These are phyloP conservation scores for Colletotrichum euphorbiae DNA, from an alignment of 2,329 filamentous ascomycete species.

Conservation along the genomic window DNA sequence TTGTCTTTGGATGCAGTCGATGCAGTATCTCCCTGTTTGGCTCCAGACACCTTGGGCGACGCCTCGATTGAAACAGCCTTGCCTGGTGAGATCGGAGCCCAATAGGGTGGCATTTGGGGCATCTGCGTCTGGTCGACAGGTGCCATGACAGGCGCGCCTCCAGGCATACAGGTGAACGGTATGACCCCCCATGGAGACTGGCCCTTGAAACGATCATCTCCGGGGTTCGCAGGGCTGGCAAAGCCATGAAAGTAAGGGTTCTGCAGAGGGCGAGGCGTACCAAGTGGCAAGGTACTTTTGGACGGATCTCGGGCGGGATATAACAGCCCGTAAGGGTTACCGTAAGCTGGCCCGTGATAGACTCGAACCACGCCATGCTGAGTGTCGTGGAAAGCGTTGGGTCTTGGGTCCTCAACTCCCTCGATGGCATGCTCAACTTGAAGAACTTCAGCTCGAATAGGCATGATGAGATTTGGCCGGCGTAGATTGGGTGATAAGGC, in stretches of 20 bases:
- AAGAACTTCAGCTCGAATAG: conserved; percentile 61
- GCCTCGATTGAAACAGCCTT: conserved; percentile 9
- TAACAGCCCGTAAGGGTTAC: conserved; percentile 60
- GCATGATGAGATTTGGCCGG: conserved; percentile 60
- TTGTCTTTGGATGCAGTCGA: conserved; percentile 33
- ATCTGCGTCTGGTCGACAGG: conserved; percentile 30
- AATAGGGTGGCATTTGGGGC: conserved; percentile 25
- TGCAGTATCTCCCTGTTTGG: neutral
- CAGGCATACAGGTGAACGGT: conserved; percentile 24
- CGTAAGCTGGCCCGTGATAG: conserved; percentile 68
- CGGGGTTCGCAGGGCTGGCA: conserved; percentile 41
- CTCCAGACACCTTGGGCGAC: conserved; percentile 33
- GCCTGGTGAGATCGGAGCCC: conserved; percentile 15
- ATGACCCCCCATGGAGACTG: conserved; percentile 36
- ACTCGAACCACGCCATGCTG: conserved; percentile 64
- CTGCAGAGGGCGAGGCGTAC: conserved; percentile 56
- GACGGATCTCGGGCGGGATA: conserved; percentile 56
- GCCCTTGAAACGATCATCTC: conserved; percentile 26
- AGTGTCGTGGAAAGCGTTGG: conserved; percentile 70
- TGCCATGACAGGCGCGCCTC: conserved; percentile 17
- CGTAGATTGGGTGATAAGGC: conserved; percentile 48
- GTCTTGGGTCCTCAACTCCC: conserved; percentile 62
- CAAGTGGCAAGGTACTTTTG: conserved; percentile 51
- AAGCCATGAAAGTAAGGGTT: conserved; percentile 59
- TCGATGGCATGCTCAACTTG: conserved; percentile 69